These are phyloP conservation scores for Phaffomyces thermotolerans DNA, from an alignment of 805 yeast genomes.

Conservation along the genomic window DNA sequence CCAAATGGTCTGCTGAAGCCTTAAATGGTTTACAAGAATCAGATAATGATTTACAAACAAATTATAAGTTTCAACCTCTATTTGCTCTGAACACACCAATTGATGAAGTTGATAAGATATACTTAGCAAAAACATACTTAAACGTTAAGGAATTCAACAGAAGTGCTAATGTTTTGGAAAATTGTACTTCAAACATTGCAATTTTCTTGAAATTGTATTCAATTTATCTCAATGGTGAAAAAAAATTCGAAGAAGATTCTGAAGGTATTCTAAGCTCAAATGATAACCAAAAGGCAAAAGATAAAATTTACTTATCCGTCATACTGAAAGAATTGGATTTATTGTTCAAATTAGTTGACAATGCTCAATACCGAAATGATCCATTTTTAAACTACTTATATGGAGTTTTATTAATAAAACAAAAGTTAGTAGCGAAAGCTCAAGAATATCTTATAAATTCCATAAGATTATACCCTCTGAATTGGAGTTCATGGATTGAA, in stretches of 20 bases:
- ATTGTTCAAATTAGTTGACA: background rate
- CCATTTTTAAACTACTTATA: slow-evolving; percentile 66
- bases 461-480: slow-evolving; percentile 63
- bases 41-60: slow-evolving; percentile 5
- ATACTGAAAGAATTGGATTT: slow-evolving; percentile 41
- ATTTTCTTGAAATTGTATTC: slow-evolving; percentile 64
- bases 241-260: slow-evolving; percentile 58
- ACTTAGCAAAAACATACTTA: slow-evolving; percentile 67
- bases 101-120: slow-evolving; percentile 37
- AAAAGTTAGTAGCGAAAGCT: slow-evolving; percentile 55
- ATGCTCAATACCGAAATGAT: slow-evolving; percentile 26
- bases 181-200: slow-evolving; percentile 44
- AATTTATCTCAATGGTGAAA: slow-evolving; percentile 69
- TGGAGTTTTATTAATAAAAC: slow-evolving; percentile 61
- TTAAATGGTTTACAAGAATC: slow-evolving; percentile 41
- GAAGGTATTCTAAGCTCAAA: slow-evolving; percentile 53
- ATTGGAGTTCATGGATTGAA: slow-evolving; percentile 94
- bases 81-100: background rate
- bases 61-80: slow-evolving; percentile 1
- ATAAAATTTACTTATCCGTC: slow-evolving; percentile 21
- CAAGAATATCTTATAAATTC: slow-evolving; percentile 55
- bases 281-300: slow-evolving; percentile 25
- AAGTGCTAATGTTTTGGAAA: slow-evolving; percentile 51
- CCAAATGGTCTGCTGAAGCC: slow-evolving; percentile 86
- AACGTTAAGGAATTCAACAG: slow-evolving; percentile 81